Evolutionary conservation across 208 protist species (phyloP), one percentile per base, ranked within the genome.

Genomic region (Trypanosoma vivax): DNA sequence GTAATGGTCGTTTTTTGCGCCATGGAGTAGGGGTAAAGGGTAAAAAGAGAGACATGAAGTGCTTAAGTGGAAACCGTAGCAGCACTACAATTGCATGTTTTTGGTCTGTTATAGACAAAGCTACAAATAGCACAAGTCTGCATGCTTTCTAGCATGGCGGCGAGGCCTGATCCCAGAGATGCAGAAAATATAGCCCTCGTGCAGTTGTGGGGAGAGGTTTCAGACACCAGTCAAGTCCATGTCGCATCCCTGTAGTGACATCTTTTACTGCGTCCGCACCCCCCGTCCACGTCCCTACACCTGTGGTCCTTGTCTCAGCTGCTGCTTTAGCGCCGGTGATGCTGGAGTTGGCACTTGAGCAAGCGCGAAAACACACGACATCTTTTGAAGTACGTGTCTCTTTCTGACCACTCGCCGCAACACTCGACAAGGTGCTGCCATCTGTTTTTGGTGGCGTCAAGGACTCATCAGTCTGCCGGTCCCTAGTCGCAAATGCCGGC

Each of bases 81-180:
- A 58, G 49, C 21, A 11, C 39, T 13, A 6, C 24, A 43, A 16
- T 25, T 19, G 41, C 39, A 27, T 49, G 49, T 52, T n/a, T n/a
- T n/a, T n/a, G n/a, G n/a, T n/a, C n/a, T n/a, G n/a, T n/a, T n/a
- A n/a, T n/a, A 5, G 1, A 40, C 14, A 40, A 11, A 27, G 19
- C 9, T 1, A 55, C 21, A 16, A 5, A 16, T 5, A 45, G 19
- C 16, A 1, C 19, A 52, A 19, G 5, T 31, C 21, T 7, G 34
- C n/a, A 30, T 23, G 5, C 24, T 30, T 49, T 2, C 30, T 33
- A 37, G 16, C 21, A 16, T 9, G 1, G 13, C 11, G 56, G 16
- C 21, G 29, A 41, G 5, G 30, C 46, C 27, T 60, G 65, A 41
- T 71, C 65, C 65, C 65, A 71, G 37, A 71, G 23, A 16, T 71